Base-by-base conservation (phyloP, 805 yeast species). In the Kregervanrija fluxuum region DNA sequence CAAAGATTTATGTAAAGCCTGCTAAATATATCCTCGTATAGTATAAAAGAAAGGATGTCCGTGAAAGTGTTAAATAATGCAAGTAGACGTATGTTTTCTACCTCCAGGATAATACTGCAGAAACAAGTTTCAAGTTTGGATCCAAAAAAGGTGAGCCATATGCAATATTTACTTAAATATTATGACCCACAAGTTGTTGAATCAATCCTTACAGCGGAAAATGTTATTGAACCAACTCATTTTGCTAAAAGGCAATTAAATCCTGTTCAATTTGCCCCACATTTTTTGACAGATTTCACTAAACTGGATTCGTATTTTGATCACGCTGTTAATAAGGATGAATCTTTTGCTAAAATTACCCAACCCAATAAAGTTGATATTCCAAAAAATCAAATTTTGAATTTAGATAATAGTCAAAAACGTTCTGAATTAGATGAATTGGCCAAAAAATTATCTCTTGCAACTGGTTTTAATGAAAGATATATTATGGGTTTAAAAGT, bases 131-230 rank as follows among this genome's bases (percentile, higher is more conserved):
- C 42, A 12, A 45, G 35, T 16, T 38, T 54, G 12, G 64, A 60
- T 33, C 48, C 60, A 9, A 47, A 58, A 31, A 60, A 54, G 39
- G 47, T 59, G 33, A 49, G 51, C 46, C 88, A 82, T 61, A 54
- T 79, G 50, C 73, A 76, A 38, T 71, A 69, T 50, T 71, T 90
- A 53, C 64, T 77, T 39, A 79, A 88, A 59, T 91, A 82, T 69
- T 91, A 91, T 63, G 79, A 91, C 8, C 86, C 89, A 31, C 84
- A 82, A 47, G 72, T 90, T 41, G 75, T 91, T 50, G 85, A 87
- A 59, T 78, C 95, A 43, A 87, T 93, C 52, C 71, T 84, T 54
- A 73, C 83, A 38, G 86, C 97, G 0, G 96, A 91, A 66, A 70
- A 83, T 5, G 72, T 77, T 14, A 79, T 89, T 42, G 70, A 78